Evolutionary conservation across 2,329 filamentous ascomycete genomes (phyloP).

Genomic region (Stagonosporopsis cucurbitacearum): DNA sequence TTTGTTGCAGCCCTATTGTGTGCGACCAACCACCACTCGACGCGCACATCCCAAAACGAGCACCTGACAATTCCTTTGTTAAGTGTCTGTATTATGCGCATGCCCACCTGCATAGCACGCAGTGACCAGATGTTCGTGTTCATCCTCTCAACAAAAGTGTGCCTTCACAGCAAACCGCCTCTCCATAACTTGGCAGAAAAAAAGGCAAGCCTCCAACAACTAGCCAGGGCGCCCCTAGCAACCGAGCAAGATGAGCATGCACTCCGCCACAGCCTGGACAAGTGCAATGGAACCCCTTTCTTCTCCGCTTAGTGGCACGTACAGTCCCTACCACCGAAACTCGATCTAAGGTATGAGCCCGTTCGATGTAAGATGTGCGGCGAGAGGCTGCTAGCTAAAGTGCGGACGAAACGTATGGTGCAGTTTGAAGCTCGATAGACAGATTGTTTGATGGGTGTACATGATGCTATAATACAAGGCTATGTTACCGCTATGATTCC

Average conservation of each 20-base stretch:
- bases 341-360: not conserved
- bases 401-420: slow-evolving; percentile 24
- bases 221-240: not conserved
- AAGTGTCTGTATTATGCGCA: not conserved
- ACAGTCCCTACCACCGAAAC: not conserved
- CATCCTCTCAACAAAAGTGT: no score
- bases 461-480: not conserved
- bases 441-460: not conserved
- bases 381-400: slow-evolving; percentile 16
- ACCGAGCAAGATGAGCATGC: not conserved
- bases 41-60: not conserved
- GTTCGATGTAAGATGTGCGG: slow-evolving; percentile 24
- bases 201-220: no score
- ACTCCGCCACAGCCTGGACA: not conserved
- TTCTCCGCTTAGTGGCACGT: not conserved
- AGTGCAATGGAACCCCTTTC: not conserved
- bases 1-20: not conserved
- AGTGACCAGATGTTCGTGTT: not conserved
- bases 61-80: not conserved
- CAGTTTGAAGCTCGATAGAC: slow-evolving; percentile 28
- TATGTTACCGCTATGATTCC: not conserved
- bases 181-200: not conserved
- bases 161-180: no score
- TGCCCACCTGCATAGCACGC: no score
- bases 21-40: not conserved